Conservation (phyloP, 148 eudicot genomes). For the Rhododendron kiyosumense region DNA sequence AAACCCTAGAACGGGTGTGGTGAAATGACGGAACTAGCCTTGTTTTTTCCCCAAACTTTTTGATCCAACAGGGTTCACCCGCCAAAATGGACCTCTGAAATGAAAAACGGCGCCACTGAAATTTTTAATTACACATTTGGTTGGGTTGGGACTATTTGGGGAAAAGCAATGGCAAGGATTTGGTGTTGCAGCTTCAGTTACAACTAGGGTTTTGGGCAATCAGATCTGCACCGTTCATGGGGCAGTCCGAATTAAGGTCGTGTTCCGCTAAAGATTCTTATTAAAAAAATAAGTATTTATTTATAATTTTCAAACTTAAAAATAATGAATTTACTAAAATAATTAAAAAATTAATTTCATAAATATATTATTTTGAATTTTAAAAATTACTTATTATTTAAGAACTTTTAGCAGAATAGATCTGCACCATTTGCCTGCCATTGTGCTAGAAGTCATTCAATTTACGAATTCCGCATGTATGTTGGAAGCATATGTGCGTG, state of each 20-base stretch:
- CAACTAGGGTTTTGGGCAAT: not conserved
- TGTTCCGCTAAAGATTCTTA: no score
- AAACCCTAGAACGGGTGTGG: constrained; percentile 23
- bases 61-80: constrained; percentile 9
- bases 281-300: no score
- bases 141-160: not conserved
- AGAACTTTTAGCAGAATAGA: no score
- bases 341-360: no score
- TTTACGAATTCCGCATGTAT: no score
- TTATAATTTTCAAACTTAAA: no score
- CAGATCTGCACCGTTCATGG: not conserved
- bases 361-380: no score
- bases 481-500: not conserved
- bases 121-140: not conserved
- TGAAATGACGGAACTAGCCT: constrained; percentile 21
- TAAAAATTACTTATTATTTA: no score
- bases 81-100: constrained; percentile 16
- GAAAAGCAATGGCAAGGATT: not conserved
- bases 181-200: not conserved
- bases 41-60: not conserved
- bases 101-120: constrained; percentile 13
- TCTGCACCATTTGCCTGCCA: no score
- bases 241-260: not conserved
- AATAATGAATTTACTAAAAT: no score
- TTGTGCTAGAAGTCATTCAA: not conserved